Base-by-base conservation (phyloP, 768 basidiomycete species). In the Xerocomus potaroensis region DNA sequence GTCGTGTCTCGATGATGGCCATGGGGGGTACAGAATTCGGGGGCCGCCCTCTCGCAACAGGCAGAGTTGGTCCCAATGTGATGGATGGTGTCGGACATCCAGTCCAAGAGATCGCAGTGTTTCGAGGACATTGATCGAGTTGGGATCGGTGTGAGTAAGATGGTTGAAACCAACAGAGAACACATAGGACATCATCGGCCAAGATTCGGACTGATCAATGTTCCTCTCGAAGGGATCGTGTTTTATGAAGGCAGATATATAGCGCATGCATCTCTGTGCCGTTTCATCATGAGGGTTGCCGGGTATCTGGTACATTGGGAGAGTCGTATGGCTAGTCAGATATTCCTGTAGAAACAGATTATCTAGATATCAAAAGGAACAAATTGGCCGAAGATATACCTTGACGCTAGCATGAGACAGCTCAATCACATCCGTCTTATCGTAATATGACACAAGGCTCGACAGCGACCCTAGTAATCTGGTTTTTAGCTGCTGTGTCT, bases 101-200 rank as follows among this genome's bases (percentile, higher is more conserved):
- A n/a, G n/a, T n/a, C n/a, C n/a, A n/a, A n/a, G n/a, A n/a, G n/a
- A n/a, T n/a, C n/a, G n/a, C n/a, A n/a, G n/a, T n/a, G n/a, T n/a
- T n/a, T n/a, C n/a, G n/a, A 44, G 33, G 7, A 33, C 8, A 9
- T 14, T 8, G 10, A 27, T 36, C 5, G 43, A 44, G 3, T 33
- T 23, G 1, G 24, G 16, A 19, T 36, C 34, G 11, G 36, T 27
- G 14, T 36, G 24, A 12, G 34, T 4, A 5, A 44, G 22, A 18
- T 44, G 43, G 18, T 44, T 31, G 18, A 44, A 44, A 12, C 31
- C 32, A 12, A 5, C 15, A 8, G 42, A 33, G 32, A 43, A 11
- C 3, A 43, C 41, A 16, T 44, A 44, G 21, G 24, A 18, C n/a
- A 44, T n/a, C 43, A 44, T 44, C 16, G 43, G 34, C 8, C n/a